Evolutionary conservation across 768 basidiomycete species (phyloP).

Genomic region (Amanita phalloides): DNA sequence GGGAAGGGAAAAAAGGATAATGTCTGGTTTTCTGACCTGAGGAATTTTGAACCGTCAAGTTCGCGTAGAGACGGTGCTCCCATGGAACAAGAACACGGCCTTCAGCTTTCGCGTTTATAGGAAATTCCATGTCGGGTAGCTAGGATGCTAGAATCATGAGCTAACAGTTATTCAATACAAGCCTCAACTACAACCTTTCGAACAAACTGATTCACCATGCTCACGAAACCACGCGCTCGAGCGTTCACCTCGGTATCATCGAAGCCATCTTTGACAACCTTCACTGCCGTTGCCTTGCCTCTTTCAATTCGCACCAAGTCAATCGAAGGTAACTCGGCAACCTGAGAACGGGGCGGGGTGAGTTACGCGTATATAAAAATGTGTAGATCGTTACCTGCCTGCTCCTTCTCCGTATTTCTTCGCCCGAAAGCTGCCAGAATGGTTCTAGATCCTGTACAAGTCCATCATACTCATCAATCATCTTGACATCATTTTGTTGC

Average conservation of each 20-base stretch:
- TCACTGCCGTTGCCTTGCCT: constrained; percentile 50
- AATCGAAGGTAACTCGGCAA: constrained; percentile 71
- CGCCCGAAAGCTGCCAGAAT: constrained; percentile 68
- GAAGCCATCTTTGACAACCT: constrained; percentile 42
- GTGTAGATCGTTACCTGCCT: constrained; percentile 32
- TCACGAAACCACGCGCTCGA: constrained; percentile 65
- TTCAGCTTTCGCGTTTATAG: constrained; percentile 90
- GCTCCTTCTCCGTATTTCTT: constrained; percentile 59
- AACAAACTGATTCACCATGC: constrained; percentile 66
- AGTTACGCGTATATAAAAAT: not conserved
- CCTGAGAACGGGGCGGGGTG: constrained; percentile 25
- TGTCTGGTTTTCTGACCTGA: constrained; percentile 19
- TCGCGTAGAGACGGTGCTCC: constrained; percentile 72
- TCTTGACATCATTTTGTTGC: constrained; percentile 54
- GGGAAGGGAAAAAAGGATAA: not conserved
- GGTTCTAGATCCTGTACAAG: constrained; percentile 75
- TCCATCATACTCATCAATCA: constrained; percentile 86
- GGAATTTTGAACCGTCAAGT: constrained; percentile 45
- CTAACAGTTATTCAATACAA: not conserved
- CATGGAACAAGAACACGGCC: constrained; percentile 89
- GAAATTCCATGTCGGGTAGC: constrained; percentile 92
- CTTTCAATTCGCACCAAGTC: constrained; percentile 73
- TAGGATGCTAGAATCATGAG: constrained; percentile 16
- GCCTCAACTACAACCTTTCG: constrained; percentile 32
- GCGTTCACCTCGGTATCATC: constrained; percentile 63